These are phyloP conservation scores for Odontarrhena argentea DNA, from an alignment of 345 rosid genomes.

Conservation along the genomic window DNA sequence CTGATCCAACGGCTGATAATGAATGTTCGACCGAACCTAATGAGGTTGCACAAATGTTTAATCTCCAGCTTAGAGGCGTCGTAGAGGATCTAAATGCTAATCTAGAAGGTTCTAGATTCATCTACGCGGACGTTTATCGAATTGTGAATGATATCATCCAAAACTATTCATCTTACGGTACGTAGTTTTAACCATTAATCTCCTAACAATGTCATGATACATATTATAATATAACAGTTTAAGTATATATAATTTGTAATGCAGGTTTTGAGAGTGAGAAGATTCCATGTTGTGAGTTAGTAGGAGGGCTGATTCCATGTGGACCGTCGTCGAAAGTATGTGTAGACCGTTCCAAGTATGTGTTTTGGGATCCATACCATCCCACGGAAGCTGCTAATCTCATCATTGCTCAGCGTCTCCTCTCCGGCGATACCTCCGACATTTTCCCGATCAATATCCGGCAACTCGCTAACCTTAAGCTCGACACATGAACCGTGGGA, in stretches of 20 bases:
- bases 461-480: conserved; percentile 36
- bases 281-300: conserved; percentile 56
- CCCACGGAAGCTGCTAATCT: conserved; percentile 40
- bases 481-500: conserved; percentile 6
- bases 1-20: conserved; percentile 47
- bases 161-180: conserved; percentile 55
- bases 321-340: conserved; percentile 38
- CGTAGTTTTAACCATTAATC: neutral
- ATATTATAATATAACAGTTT: neutral
- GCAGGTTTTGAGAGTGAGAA: conserved; percentile 63
- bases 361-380: conserved; percentile 51
- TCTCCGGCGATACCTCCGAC: conserved; percentile 43
- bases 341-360: conserved; percentile 39
- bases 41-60: conserved; percentile 58
- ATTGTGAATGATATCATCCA: conserved; percentile 58
- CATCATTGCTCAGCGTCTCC: conserved; percentile 36
- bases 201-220: neutral
- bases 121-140: conserved; percentile 54
- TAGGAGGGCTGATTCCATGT: conserved; percentile 67
- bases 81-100: conserved; percentile 44
- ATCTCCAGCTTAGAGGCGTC: conserved; percentile 49
- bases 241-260: neutral
- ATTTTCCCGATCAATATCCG: conserved; percentile 48
- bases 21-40: conserved; percentile 50
- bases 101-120: conserved; percentile 48